Base-by-base conservation (phyloP, 139 green algal genomes). In the Tetradesmus obliquus region DNA sequence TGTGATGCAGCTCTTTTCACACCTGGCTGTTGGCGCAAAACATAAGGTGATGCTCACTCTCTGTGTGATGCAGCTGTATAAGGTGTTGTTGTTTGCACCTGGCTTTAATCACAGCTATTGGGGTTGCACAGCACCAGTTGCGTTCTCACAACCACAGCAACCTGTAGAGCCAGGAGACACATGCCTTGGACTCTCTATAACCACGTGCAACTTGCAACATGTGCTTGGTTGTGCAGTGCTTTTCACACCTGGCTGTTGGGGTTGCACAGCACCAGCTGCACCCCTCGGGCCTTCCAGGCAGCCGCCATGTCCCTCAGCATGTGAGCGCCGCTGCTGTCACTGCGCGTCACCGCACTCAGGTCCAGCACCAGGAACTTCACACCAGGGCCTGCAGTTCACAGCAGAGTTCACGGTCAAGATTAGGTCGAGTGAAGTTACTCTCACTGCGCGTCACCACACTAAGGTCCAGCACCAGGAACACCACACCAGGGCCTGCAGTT, bases 231-330 rank as follows among this genome's bases (percentile, higher is more conserved):
- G 22, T 45, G 45, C 22, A 58, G 1, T 45, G 54, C 83, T 54
- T n/a, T n/a, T n/a, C n/a, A n/a, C 24, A 88, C 83, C 83, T 88
- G n/a, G 55, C 22, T 22, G 20, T 17, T 83, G 12, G 86, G 86
- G 66, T 90, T 58, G 66, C 57, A 74, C 32, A 90, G 86, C 45
- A 90, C 66, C 86, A 90, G 86, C 86, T 90, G 86, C 0, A 90
- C 24, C 60, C 69, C 69, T 20, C 22, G 51, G 22, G 22, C 12
- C 2, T 82, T 62, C 19, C 32, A 55, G 57, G 60, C 22, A 32
- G 82, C 53, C 45, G 86, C 69, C 45, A 90, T 58, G 57, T 90
- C 66, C 58, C 60, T 55, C 66, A 90, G 86, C 66, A 90, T 82
- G 24, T 90, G 69, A 81, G 86, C 86, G 19, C 86, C 86, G 1